These are phyloP conservation scores for Diutina scorzettiae DNA, from an alignment of 1,139 yeast genomes.

Conservation along the genomic window DNA sequence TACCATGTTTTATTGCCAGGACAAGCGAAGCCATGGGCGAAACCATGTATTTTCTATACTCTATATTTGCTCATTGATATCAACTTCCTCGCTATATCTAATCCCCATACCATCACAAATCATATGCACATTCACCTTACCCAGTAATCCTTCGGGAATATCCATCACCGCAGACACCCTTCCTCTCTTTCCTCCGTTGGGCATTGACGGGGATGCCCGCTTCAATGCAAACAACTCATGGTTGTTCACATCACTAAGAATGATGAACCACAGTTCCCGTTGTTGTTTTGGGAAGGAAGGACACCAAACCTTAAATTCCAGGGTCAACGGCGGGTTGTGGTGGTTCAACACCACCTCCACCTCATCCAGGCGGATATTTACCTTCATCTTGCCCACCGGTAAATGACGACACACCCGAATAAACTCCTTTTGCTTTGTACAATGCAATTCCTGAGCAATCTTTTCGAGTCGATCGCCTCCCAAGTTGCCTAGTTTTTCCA, in stretches of 20 bases:
- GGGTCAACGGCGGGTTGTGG: constrained; percentile 38
- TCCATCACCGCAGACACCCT: constrained; percentile 30
- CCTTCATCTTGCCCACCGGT: constrained; percentile 31
- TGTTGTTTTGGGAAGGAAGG: constrained; percentile 86
- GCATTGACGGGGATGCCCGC: constrained; percentile 48
- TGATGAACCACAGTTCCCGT: constrained; percentile 87
- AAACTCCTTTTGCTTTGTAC: constrained; percentile 21
- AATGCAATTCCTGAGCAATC: constrained; percentile 13
- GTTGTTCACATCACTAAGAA: constrained; percentile 36
- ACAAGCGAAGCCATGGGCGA: too few relatives aligned
- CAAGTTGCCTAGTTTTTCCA: constrained; percentile 9
- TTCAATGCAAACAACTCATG: constrained; percentile 48
- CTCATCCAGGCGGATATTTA: constrained; percentile 20
- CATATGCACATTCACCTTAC: constrained; percentile 33
- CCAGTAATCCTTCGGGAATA: constrained; percentile 38
- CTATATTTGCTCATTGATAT: too few relatives aligned
- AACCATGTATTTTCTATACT: too few relatives aligned
- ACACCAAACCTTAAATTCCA: constrained; percentile 56
- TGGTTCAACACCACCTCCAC: constrained; percentile 41
- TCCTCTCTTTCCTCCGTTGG: constrained; percentile 29
- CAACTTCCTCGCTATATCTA: constrained; percentile 15
- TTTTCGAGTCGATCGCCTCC: constrained; percentile 23
- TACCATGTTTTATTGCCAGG: too few relatives aligned
- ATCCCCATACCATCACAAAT: constrained; percentile 63
- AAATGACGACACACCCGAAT: constrained; percentile 31